These are phyloP conservation scores for Russula vinacea DNA, from an alignment of 768 basidiomycete species.

Conservation along the genomic window DNA sequence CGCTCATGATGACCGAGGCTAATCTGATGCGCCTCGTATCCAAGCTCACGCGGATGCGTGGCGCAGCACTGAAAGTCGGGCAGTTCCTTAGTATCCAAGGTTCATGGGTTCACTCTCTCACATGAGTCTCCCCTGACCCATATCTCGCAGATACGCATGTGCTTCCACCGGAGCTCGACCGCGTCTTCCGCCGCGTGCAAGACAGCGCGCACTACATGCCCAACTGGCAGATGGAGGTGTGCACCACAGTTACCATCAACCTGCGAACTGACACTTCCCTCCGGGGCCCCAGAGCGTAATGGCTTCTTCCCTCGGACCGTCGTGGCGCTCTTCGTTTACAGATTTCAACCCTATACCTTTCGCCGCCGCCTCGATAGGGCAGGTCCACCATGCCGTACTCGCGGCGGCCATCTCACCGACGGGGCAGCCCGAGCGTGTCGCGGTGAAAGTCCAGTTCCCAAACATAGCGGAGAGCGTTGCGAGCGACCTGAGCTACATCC, in stretches of 20 bases:
- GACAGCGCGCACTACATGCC: constrained; percentile 99
- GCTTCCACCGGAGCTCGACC: constrained; percentile 82
- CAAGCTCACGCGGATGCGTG: constrained; percentile 93
- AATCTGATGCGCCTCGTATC: constrained; percentile 87
- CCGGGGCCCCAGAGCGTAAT: constrained; percentile 58
- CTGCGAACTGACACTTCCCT: not conserved
- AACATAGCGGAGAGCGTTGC: constrained; percentile 83
- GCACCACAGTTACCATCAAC: constrained; percentile 20
- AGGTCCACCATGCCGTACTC: constrained; percentile 81
- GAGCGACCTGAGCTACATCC: constrained; percentile 84
- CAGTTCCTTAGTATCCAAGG: constrained; percentile 98
- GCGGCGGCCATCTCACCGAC: constrained; percentile 51
- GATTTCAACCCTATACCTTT: constrained; percentile 84
- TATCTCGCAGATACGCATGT: constrained; percentile 71
- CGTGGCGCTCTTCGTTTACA: constrained; percentile 69
- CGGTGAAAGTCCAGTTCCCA: constrained; percentile 94
- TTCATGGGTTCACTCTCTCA: constrained; percentile 29
- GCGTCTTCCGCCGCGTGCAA: constrained; percentile 86
- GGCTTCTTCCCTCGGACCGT: constrained; percentile 61
- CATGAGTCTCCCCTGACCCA: not conserved
- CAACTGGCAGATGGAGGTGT: constrained; percentile 94
- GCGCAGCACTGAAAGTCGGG: constrained; percentile 93
- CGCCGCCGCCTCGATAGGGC: constrained; percentile 95
- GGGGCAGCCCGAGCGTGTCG: constrained; percentile 54
- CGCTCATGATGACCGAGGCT: constrained; percentile 84